Evolutionary conservation across 768 basidiomycete species (phyloP).

Genomic region (Jaapia argillacea): DNA sequence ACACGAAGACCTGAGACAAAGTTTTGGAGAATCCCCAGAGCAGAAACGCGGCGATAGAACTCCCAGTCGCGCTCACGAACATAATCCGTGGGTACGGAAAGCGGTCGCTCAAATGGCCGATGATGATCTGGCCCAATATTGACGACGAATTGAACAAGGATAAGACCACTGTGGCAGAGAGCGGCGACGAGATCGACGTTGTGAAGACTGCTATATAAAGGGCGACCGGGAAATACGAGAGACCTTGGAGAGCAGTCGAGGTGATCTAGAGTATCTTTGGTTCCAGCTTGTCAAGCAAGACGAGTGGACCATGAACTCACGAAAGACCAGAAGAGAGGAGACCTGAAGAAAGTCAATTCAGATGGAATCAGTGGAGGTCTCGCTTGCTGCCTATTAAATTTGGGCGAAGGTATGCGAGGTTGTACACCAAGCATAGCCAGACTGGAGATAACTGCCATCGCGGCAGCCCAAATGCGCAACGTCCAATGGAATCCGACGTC

Average conservation of each 20-base stretch:
- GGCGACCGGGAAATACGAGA: conserved; percentile 16
- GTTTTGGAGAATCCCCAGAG: conserved; percentile 14
- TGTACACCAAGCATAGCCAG: conserved; percentile 10
- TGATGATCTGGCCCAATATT: conserved; percentile 14
- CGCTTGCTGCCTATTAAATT: conserved; percentile 7
- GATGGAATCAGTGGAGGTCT: conserved; percentile 13
- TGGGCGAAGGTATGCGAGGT: conserved; percentile 13
- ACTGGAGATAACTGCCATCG: conserved; percentile 7
- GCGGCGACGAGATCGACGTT: conserved; percentile 9
- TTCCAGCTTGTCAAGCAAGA: background rate
- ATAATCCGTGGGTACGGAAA: conserved; percentile 16
- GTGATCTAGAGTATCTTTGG: conserved; percentile 3
- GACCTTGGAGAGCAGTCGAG: conserved; percentile 12
- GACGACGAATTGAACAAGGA: conserved; percentile 15
- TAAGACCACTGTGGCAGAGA: conserved; percentile 12
- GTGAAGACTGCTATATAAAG: conserved; percentile 15
- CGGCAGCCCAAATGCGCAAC: conserved; percentile 10
- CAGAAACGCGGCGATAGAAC: conserved; percentile 10
- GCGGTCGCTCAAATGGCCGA: conserved; percentile 14
- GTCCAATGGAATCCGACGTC: conserved; percentile 13
- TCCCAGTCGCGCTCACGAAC: conserved; percentile 10
- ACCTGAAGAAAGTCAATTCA: conserved; percentile 11
- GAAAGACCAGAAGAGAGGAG: conserved; percentile 12
- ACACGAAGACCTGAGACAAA: conserved; percentile 10
- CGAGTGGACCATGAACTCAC: conserved; percentile 10